These are phyloP conservation scores for Sindora glabra DNA, from an alignment of 306 rosid genomes.

Conservation along the genomic window DNA sequence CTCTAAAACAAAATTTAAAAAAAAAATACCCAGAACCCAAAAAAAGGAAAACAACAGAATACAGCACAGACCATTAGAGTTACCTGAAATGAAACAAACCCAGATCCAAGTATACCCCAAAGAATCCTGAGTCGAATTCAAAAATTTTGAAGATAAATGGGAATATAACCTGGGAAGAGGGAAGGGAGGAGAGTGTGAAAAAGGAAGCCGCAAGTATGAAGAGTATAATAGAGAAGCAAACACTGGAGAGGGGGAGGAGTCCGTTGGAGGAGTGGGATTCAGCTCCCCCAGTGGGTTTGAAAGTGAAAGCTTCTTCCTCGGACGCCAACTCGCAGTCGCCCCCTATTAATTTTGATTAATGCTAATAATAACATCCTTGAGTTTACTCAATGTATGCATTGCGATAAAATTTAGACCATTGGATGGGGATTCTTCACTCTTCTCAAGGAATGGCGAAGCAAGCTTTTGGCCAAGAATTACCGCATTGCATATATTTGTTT, in stretches of 20 bases:
- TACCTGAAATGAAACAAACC: constrained; percentile 11
- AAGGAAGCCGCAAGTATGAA: not conserved
- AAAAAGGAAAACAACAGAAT: constrained; percentile 4
- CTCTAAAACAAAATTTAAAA: not conserved
- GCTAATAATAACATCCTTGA: no score
- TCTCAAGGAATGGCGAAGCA: no score
- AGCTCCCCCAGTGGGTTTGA: constrained; percentile 33
- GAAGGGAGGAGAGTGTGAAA: not conserved
- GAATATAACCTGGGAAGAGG: not conserved
- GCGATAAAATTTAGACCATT: no score
- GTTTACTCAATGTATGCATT: no score
- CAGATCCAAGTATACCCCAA: constrained; percentile 35
- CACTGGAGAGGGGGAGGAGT: not conserved
- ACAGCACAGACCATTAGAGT: constrained; percentile 18
- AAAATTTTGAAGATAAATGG: constrained; percentile 9
- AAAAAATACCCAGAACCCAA: constrained; percentile 22
- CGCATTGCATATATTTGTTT: no score
- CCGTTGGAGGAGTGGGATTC: constrained; percentile 54
- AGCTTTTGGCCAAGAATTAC: no score
- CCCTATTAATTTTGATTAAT: constrained; percentile 24
- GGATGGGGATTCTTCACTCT: no score
- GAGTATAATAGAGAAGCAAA: not conserved
- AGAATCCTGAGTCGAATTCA: not conserved
- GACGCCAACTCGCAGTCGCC: constrained; percentile 32
- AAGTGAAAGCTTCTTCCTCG: constrained; percentile 27